Evolutionary conservation across 164 flowering plant species (phyloP), one percentile per base, ranked within the genome.

Genomic region (Berberis thunbergii): DNA sequence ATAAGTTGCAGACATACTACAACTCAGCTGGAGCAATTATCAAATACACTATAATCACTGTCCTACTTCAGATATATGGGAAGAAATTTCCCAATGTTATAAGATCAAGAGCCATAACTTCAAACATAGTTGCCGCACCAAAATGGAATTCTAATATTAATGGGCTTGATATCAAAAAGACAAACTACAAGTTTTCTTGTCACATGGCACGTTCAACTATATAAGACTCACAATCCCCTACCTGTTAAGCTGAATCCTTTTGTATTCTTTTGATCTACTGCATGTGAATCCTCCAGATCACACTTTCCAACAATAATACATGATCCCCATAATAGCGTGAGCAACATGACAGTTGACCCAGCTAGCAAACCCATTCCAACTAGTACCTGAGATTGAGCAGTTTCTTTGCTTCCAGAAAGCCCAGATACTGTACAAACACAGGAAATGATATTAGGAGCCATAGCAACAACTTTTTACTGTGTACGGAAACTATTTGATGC

Each of bases 361-460:
- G 99, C 90, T 43, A 95, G 82, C 81, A 89, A 78, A 26, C 97
- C 99, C 90, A 95, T 95, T 67, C 99, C 99, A 52, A 95, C 96
- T 59, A 93, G 81, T 43, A 91, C 96, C 71, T 95, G 96, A 56
- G 77, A 73, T 73, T 95, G 99, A 68, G 99, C 99, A 68, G 72
- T 68, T 74, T 73, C 86, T 57, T 48, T 61, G 63, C 78, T 86
- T 69, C 98, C 98, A 60, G 96, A 87, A 50, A 94, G 79, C 11
- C 98, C 98, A 73, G 97, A 94, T 38, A 94, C 98, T 94, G 75
- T 45, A 66, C 9, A 44, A 52, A 57, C 13, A 41, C n/a, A 66
- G 8, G 39, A 45, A 54, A 42, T 4, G 49, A 58, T 41, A 69
- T 59, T 3, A 54, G 45, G 54, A 55, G 9, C 39, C 43, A 12